A percentile compares a stretch with the other conserved stretches of the same genome.
phyloP scores from a whole-genome alignment of 1,284 basidiomycete genomes.

The Meira miltonrushii region DNA sequence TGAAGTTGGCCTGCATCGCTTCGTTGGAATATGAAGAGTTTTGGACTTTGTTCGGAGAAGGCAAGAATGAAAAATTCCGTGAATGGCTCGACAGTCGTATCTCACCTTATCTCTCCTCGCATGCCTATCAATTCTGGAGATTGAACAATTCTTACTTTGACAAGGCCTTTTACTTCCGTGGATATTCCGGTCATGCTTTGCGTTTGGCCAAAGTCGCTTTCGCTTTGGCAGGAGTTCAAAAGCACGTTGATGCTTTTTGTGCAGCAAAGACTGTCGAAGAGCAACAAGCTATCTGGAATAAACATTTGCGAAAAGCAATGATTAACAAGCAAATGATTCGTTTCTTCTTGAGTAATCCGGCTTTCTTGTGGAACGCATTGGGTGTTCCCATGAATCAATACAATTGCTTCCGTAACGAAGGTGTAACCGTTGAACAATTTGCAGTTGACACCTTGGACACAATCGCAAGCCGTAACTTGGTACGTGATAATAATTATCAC shows the following conservation, averaged over 20 bases:
- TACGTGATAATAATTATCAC: slow-evolving; percentile 51
- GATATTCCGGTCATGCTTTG: slow-evolving; percentile 63
- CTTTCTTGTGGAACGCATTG: slow-evolving; percentile 75
- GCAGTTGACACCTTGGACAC: slow-evolving; percentile 52
- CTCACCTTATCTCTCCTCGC: slow-evolving; percentile 68
- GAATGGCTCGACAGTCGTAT: slow-evolving; percentile 64
- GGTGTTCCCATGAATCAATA: slow-evolving; percentile 74
- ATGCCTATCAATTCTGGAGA: slow-evolving; percentile 73
- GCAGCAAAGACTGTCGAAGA: slow-evolving; percentile 60
- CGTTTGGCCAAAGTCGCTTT: slow-evolving; percentile 65
- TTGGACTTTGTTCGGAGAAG: slow-evolving; percentile 69
- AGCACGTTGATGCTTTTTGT: slow-evolving; percentile 62
- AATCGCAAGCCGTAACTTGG: slow-evolving; percentile 35
- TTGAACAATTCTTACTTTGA: slow-evolving; percentile 64
- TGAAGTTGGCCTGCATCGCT: slow-evolving; percentile 67
- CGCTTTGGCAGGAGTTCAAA: slow-evolving; percentile 60
- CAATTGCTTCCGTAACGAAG: slow-evolving; percentile 65
- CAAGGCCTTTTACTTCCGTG: slow-evolving; percentile 67
- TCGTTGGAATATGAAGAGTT: slow-evolving; percentile 66
- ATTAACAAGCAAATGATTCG: slow-evolving; percentile 64
- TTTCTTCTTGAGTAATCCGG: slow-evolving; percentile 57
- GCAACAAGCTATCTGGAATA: slow-evolving; percentile 66
- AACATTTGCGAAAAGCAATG: slow-evolving; percentile 62
- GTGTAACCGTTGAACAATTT: slow-evolving; percentile 54
- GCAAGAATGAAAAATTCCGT: slow-evolving; percentile 63